A percentile compares a stretch with the other conserved stretches of the same genome.
Evolutionary conservation across 2,329 filamentous ascomycete genomes (phyloP).

Genomic region (Coleophoma eucalyptorum): DNA sequence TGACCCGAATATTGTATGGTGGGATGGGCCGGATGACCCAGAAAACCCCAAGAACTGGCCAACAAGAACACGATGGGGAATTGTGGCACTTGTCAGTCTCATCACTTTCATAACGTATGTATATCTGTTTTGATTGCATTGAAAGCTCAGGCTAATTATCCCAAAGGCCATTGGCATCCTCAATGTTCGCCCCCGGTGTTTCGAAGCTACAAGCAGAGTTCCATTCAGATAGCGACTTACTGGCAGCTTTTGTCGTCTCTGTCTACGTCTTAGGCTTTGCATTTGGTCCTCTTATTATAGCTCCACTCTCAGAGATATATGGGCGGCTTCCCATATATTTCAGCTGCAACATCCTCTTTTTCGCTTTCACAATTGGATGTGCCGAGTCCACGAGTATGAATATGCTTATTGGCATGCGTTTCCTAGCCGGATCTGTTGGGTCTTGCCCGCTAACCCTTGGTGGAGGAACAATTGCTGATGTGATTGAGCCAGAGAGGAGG

Average conservation of each 20-base stretch:
- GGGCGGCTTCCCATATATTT: constrained; percentile 37
- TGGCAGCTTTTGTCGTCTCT: constrained; percentile 42
- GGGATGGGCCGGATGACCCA: no score
- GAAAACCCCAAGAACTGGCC: constrained; percentile 13
- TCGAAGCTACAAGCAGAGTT: no score
- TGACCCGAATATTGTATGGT: no score
- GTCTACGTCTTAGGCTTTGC: constrained; percentile 41
- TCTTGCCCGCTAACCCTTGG: constrained; percentile 38
- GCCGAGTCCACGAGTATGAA: constrained; percentile 37
- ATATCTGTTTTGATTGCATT: constrained; percentile 7
- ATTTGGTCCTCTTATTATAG: constrained; percentile 51
- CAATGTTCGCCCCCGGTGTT: no score
- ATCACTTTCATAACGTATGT: constrained; percentile 9
- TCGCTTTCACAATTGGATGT: constrained; percentile 47
- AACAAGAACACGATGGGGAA: constrained; percentile 35
- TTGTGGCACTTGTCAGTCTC: constrained; percentile 33
- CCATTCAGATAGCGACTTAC: constrained; percentile 30
- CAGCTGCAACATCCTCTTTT: constrained; percentile 41
- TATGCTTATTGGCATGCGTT: constrained; percentile 35
- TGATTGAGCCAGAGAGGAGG: constrained; percentile 40
- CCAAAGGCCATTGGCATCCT: constrained; percentile 38
- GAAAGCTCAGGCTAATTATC: constrained; percentile 42
- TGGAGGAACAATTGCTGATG: constrained; percentile 36
- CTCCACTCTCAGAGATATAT: constrained; percentile 48
- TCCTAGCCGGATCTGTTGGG: constrained; percentile 42